Evolutionary conservation across 2,329 filamentous ascomycete species (phyloP), one percentile per base, ranked within the genome.

Genomic region (Colletotrichum paranaense): DNA sequence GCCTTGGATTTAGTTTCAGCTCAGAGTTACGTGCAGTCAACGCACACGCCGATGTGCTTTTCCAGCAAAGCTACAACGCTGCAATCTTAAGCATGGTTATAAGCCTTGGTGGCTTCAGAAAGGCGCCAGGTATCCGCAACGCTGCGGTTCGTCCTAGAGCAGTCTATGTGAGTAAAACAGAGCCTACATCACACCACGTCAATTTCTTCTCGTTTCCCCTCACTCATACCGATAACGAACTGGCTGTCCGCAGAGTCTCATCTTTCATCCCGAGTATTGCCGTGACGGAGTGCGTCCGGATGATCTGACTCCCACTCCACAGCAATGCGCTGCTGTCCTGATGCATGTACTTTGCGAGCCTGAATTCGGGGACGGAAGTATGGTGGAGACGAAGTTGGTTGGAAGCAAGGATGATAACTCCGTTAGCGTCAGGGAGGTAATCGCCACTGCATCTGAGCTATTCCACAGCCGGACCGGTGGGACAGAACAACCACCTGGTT

Each of bases 11-110:
- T 4, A 5, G 26, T 26, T 26, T 26, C 26, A 26, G 26, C 26
- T 26, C 26, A 26, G 26, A 26, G 1, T 1, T 81, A 82, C 11
- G n/a, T 81, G 7, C 78, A 79, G 52, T 74, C 75, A 1, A 35
- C 82, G 7, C 74, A 77, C 11, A 78, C 80, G 0, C 81, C 80
- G 0, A 58, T 82, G 42, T 81, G 82, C 74, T 78, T 76, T 35
- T 72, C 79, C 0, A 79, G 76, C 72, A 82, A 82, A 67, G 76
- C 76, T 0, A 78, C 77, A 3, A 62, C 79, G 76, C 76, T 0
- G 79, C 77, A 3, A 62, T 80, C n/a, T 42, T 60, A 14, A 71
- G 68, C 26, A 66, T 71, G 35, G 53, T 58, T 1, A 71, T 60
- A 55, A 52, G 42, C n/a, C 42, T 49, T n/a, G 42, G 19, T 49